phyloP scores from a whole-genome alignment of 208 protist genomes.

The Trypanosoma platydactyli region DNA sequence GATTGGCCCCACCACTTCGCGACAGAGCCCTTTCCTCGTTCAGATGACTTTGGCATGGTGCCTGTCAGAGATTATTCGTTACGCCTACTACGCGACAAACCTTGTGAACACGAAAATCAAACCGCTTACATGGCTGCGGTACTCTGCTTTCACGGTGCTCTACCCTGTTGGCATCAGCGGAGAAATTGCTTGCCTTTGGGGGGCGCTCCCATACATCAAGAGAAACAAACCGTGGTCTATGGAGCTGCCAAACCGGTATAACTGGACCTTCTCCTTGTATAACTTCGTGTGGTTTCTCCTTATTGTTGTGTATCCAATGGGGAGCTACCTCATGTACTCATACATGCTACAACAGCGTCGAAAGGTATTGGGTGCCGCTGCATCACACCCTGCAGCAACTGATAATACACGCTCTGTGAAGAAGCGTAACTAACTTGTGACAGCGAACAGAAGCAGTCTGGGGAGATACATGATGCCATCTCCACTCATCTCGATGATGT shows the following conservation, averaged over 20 bases:
- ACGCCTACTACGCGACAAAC: conserved; percentile 83
- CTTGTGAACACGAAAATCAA: conserved; percentile 39
- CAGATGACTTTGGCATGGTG: conserved; percentile 87
- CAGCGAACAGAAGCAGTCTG: no score
- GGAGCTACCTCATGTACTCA: conserved; percentile 87
- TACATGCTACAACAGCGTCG: conserved; percentile 89
- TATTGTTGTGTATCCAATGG: conserved; percentile 71
- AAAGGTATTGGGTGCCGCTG: conserved; percentile 46
- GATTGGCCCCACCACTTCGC: conserved; percentile 55
- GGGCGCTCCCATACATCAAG: conserved; percentile 69
- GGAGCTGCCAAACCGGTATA: conserved; percentile 78
- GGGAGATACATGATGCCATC: no score
- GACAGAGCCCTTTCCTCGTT: conserved; percentile 46
- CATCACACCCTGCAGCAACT: not conserved
- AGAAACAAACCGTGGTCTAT: conserved; percentile 63
- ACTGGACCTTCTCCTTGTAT: conserved; percentile 84
- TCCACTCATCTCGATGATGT: no score
- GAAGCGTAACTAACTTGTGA: not conserved
- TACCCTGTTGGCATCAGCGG: conserved; percentile 90
- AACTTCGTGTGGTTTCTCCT: conserved; percentile 68
- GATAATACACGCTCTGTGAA: not conserved
- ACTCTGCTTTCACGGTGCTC: conserved; percentile 88
- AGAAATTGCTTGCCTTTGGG: conserved; percentile 82
- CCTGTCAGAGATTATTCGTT: conserved; percentile 87
- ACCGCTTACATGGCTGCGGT: conserved; percentile 85